Evolutionary conservation across 768 basidiomycete genomes (phyloP).

Genomic region (Lyophyllum atratum): DNA sequence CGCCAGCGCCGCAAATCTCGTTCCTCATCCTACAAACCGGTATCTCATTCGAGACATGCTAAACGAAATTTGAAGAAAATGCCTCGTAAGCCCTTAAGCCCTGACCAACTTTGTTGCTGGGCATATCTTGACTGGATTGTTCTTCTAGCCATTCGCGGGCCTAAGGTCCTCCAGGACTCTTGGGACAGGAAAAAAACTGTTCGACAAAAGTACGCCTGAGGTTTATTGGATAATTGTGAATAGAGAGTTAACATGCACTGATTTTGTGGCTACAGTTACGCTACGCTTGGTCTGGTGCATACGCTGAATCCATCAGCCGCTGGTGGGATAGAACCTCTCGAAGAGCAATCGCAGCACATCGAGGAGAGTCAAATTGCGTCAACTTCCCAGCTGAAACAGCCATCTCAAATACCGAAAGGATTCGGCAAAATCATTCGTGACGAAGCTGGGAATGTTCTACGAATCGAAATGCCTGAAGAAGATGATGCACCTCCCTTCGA

Average conservation of each 20-base stretch:
- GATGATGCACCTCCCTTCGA: conserved; percentile 39
- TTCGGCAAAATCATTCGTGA: conserved; percentile 85
- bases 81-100: conserved; percentile 68
- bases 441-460: conserved; percentile 70
- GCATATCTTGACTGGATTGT: neutral
- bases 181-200: conserved; percentile 92
- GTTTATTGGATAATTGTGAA: neutral
- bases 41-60: conserved; percentile 74
- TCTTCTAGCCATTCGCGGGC: conserved; percentile 71
- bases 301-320: conserved; percentile 66
- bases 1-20: conserved; percentile 87
- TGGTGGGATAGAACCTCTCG: conserved; percentile 64
- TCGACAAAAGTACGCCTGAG: conserved; percentile 91
- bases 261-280: conserved; percentile 53
- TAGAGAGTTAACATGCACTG: neutral
- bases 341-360: conserved; percentile 10
- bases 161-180: conserved; percentile 75
- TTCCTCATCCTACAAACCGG: conserved; percentile 71
- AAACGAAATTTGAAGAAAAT: conserved; percentile 79
- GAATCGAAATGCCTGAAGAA: conserved; percentile 65
- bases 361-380: conserved; percentile 13
- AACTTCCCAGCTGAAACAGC: conserved; percentile 16
- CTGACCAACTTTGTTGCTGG: neutral
- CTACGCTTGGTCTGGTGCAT: conserved; percentile 71
- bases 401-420: conserved; percentile 50